phyloP scores from a whole-genome alignment of 805 yeast genomes.

The Candida maltosa region DNA sequence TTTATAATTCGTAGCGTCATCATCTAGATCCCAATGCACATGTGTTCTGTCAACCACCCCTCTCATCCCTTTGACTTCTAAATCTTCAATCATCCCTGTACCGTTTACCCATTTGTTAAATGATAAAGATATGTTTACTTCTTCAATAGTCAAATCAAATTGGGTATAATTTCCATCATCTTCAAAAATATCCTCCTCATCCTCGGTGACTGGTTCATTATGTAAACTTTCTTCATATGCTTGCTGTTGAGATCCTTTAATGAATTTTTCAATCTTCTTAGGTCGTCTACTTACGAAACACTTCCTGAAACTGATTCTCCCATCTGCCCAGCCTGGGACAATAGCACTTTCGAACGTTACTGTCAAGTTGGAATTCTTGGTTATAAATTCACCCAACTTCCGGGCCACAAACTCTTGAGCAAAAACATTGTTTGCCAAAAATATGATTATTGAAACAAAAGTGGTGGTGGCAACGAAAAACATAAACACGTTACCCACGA shows the following conservation, averaged over 20 bases:
- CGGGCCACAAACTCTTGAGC: constrained; percentile 88
- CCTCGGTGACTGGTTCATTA: background rate
- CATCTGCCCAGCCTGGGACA: constrained; percentile 90
- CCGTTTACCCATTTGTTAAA: constrained; percentile 89
- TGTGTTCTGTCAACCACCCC: constrained; percentile 92
- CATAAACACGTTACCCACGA: constrained; percentile 81
- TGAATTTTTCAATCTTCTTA: constrained; percentile 47
- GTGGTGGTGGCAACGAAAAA: constrained; percentile 89
- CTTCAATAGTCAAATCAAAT: constrained; percentile 86
- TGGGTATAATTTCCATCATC: constrained; percentile 97
- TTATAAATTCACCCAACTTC: constrained; percentile 75
- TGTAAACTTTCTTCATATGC: constrained; percentile 56
- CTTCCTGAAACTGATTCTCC: constrained; percentile 77
- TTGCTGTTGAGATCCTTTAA: constrained; percentile 69
- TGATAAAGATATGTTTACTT: constrained; percentile 75
- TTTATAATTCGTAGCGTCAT: constrained; percentile 78
- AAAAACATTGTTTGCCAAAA: constrained; percentile 76
- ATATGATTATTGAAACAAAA: constrained; percentile 75
- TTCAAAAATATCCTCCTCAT: constrained; percentile 31
- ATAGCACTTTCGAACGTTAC: constrained; percentile 92
- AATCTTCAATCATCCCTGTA: constrained; percentile 72
- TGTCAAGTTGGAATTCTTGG: constrained; percentile 75
- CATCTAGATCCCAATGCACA: constrained; percentile 77
- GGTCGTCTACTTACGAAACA: constrained; percentile 89
- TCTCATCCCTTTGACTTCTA: constrained; percentile 78